Percentiles rank a stretch among this genome's conserved stretches.
phyloP scores from a whole-genome alignment of 2,329 filamentous ascomycete species.

The Botryosphaeria dothidea region DNA sequence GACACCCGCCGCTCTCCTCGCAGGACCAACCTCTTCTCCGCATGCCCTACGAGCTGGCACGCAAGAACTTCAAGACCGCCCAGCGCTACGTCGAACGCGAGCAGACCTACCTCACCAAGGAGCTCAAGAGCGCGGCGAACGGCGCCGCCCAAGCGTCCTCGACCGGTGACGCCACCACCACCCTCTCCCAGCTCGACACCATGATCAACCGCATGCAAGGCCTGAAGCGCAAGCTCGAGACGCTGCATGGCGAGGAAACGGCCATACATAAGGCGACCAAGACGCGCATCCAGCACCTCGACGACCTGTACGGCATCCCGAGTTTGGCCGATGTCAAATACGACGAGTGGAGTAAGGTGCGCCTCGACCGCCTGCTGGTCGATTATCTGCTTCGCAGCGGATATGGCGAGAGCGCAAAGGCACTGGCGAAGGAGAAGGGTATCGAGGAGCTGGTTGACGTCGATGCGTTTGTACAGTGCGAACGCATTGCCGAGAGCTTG shows the following conservation, averaged over 20 bases:
- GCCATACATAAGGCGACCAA: slow-evolving; percentile 73
- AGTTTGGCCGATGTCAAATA: slow-evolving; percentile 90
- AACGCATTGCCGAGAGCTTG: slow-evolving; percentile 73
- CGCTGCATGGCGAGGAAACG: slow-evolving; percentile 76
- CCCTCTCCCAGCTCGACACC: slow-evolving; percentile 77
- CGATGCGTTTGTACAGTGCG: slow-evolving; percentile 82
- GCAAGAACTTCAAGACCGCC: slow-evolving; percentile 89
- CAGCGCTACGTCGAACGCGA: slow-evolving; percentile 76
- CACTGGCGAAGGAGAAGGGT: slow-evolving; percentile 71
- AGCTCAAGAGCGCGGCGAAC: slow-evolving; percentile 57
- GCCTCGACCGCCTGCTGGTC: slow-evolving; percentile 83
- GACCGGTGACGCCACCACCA: slow-evolving; percentile 50
- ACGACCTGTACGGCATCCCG: slow-evolving; percentile 76
- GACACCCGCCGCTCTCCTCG: slow-evolving; percentile 9
- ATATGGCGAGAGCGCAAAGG: slow-evolving; percentile 74
- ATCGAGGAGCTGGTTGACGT: slow-evolving; percentile 86
- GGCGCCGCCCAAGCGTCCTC: slow-evolving; percentile 59
- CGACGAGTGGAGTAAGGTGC: slow-evolving; percentile 80
- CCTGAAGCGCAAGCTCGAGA: slow-evolving; percentile 82
- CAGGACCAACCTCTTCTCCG: slow-evolving; percentile 94
- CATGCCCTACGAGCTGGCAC: slow-evolving; percentile 86
- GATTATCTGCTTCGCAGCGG: slow-evolving; percentile 88
- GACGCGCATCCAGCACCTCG: slow-evolving; percentile 76
- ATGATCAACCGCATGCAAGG: slow-evolving; percentile 85
- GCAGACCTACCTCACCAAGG: slow-evolving; percentile 61